Base-by-base conservation (phyloP, 495 filamentous ascomycete genomes). In the Podospora didyma region DNA sequence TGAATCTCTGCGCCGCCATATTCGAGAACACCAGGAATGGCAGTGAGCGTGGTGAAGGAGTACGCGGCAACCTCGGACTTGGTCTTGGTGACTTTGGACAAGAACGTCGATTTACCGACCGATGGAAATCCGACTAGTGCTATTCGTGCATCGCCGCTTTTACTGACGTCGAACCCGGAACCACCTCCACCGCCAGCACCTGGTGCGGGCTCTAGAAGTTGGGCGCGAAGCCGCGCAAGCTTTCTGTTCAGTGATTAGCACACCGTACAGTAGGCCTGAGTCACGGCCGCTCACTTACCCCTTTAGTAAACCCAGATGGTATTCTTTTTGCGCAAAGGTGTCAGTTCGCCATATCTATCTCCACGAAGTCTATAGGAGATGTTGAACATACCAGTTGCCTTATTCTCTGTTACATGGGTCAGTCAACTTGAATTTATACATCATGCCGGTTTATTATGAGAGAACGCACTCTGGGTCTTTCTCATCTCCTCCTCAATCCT, bases 401-500 rank as follows among this genome's bases (percentile, higher is more conserved):
- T 99, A 69, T 99, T 99, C 71, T 99, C 92, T 98, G 59, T 59
- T 45, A 37, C 6, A 10, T 28, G 66, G 62, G 46, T 75, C 56
- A 79, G 67, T 46, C 57, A 26, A 51, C 17, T 17, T 19, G 34
- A 16, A 22, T 41, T 1, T 47, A 20, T 37, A 44, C 22, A 56
- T 41, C 16, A 42, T 9, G 14, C 4, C 5, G 48, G 2, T 10
- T 37, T 10, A 21, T 22, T 17, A n/a, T 6, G 7, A 34, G 31
- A 42, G 21, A 56, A 37, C 49, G 12, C 75, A 94, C 91, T 96
- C 76, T 99, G 95, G 68, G 95, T 99, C 85, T 86, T 89, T 65
- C 82, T 84, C 95, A 99, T 99, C 87, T 99, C 95, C 79, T 94
- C 92, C 82, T 99, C 95, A 63, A 99, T 99, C 84, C 95, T 96